Evolutionary conservation across 2,329 filamentous ascomycete genomes (phyloP).

Genomic region (Xylariaceae sp.): DNA sequence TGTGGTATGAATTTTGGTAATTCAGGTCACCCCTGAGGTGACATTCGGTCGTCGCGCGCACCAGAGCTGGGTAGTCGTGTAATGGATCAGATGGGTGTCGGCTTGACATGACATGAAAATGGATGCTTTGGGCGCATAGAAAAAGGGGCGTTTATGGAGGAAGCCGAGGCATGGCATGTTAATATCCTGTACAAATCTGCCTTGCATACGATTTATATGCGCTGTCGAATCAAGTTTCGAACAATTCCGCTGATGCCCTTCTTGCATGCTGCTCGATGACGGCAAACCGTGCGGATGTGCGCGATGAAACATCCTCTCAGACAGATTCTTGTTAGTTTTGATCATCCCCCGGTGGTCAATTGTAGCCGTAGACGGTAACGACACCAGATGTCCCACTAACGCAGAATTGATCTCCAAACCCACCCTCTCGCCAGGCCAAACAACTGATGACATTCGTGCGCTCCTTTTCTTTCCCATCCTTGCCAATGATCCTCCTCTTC

Average conservation of each 20-base stretch:
- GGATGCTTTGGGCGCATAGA: slow-evolving; percentile 21
- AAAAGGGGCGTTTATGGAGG: slow-evolving; percentile 18
- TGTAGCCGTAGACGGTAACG: slow-evolving; percentile 56
- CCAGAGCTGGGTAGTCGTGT: slow-evolving; percentile 15
- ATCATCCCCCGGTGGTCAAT: slow-evolving; percentile 16
- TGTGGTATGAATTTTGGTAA: slow-evolving; percentile 10
- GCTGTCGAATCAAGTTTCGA: slow-evolving; percentile 11
- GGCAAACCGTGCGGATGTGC: neutral
- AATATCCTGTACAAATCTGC: slow-evolving; percentile 20
- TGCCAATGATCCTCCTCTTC: slow-evolving; percentile 50
- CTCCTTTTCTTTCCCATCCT: slow-evolving; percentile 56
- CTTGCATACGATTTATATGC: slow-evolving; percentile 16
- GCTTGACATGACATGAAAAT: slow-evolving; percentile 8
- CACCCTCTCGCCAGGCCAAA: slow-evolving; percentile 57
- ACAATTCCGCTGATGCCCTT: neutral
- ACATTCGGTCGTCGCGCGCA: slow-evolving; percentile 21
- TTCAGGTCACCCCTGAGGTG: slow-evolving; percentile 19
- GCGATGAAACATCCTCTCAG: neutral
- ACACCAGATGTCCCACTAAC: slow-evolving; percentile 60
- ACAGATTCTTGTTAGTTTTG: neutral
- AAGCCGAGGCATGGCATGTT: slow-evolving; percentile 12
- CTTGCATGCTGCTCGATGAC: neutral
- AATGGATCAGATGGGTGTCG: slow-evolving; percentile 1
- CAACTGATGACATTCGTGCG: slow-evolving; percentile 57
- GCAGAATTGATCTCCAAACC: slow-evolving; percentile 60